Evolutionary conservation across 495 filamentous ascomycete species (phyloP).

Genomic region (Astrothelium macrocarpum): DNA sequence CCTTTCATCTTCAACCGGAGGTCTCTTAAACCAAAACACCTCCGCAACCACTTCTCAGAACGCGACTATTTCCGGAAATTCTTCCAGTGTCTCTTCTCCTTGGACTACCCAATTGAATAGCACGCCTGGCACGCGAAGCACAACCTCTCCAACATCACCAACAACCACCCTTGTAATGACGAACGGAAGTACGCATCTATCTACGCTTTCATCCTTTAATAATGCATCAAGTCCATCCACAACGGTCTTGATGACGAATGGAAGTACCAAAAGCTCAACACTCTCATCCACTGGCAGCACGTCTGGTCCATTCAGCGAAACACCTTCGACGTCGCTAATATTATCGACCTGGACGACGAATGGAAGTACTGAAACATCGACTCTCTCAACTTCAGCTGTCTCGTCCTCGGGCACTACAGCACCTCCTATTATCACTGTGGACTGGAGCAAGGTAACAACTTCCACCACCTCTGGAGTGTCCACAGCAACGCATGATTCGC

Average conservation of each 20-base stretch:
- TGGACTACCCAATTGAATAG: neutral
- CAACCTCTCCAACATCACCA: neutral
- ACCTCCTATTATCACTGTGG: neutral
- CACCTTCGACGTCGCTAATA: neutral
- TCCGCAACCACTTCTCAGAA: neutral
- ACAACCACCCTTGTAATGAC: neutral
- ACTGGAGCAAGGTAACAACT: neutral
- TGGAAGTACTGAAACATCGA: slow-evolving; percentile 2
- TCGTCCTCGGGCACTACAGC: neutral
- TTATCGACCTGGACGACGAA: neutral
- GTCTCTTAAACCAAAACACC: neutral
- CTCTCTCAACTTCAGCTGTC: neutral
- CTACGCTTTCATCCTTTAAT: neutral
- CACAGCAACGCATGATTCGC: slow-evolving; percentile 2
- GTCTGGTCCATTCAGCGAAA: neutral
- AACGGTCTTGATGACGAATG: neutral
- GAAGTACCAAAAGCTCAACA: neutral
- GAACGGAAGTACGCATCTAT: neutral
- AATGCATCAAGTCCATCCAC: neutral
- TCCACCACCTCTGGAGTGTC: slow-evolving; percentile 4
- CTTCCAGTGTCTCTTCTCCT: neutral
- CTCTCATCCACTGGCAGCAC: neutral
- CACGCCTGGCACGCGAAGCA: neutral
- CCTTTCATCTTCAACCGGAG: neutral
- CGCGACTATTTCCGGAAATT: neutral